These are phyloP conservation scores for Hypseocharis bilobata DNA, from an alignment of 441 rosid genomes.

Conservation along the genomic window DNA sequence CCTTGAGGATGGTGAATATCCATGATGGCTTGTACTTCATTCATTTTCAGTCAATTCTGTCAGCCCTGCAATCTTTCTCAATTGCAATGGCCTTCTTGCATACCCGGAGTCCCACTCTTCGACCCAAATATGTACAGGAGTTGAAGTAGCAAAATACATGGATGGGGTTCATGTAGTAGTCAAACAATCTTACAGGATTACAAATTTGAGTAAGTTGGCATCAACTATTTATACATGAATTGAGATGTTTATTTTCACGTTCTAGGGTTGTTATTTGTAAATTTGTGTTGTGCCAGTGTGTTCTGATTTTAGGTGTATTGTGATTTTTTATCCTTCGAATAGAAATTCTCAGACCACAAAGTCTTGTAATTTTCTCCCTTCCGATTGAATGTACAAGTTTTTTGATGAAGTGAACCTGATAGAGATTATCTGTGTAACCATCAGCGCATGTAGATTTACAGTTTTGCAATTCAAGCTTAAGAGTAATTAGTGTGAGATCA, in stretches of 20 bases:
- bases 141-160: constrained; percentile 30
- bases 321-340: constrained; percentile 13
- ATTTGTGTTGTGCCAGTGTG: constrained; percentile 18
- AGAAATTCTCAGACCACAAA: constrained; percentile 15
- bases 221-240: constrained; percentile 25
- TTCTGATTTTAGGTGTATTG: constrained; percentile 17
- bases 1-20: constrained; percentile 53
- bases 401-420: constrained; percentile 15
- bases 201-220: constrained; percentile 25
- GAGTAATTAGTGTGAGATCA: no score
- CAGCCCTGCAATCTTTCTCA: constrained; percentile 66
- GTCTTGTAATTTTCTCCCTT: constrained; percentile 24
- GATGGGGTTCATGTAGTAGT: constrained; percentile 27
- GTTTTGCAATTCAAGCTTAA: background rate
- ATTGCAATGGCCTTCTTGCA: constrained; percentile 71
- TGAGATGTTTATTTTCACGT: constrained; percentile 15
- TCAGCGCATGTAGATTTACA: background rate
- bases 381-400: constrained; percentile 24
- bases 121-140: constrained; percentile 40
- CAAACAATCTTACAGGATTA: constrained; percentile 21
- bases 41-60: constrained; percentile 50
- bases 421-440: background rate
- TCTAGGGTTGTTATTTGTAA: constrained; percentile 1
- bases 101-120: constrained; percentile 40
- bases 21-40: constrained; percentile 57